Evolutionary conservation across 208 protist genomes (phyloP), one percentile per base, ranked within the genome.

Genomic region (Trypanosoma melophagium): DNA sequence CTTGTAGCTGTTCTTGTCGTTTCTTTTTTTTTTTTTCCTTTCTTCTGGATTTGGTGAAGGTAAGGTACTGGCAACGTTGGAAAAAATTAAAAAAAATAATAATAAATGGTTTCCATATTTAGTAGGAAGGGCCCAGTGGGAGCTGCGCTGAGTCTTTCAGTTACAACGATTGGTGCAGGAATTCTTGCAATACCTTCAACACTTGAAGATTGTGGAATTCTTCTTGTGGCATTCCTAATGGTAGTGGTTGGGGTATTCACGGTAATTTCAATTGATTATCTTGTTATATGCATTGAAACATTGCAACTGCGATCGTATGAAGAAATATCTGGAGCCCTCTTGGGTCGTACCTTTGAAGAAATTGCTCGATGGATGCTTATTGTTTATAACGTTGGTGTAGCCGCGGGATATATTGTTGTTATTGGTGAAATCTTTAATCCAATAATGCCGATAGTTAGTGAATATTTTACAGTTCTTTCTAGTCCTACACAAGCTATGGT

Each of bases 341-440:
- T 94, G 12, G 86, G 86, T 17, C 77, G 77, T 19, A 68, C 65
- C 3, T 89, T 79, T 69, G 86, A 90, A 56, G 77, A 90, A 61
- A 56, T 70, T 38, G 77, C 81, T 31, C 83, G 86, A 1, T 92
- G 86, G 86, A 79, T 92, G 62, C 77, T 92, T 25, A 90, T 92
- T 44, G 53, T 85, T 2, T 90, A 88, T 66, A 90, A 67, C 56
- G 54, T 85, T 52, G 86, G 86, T 38, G 86, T 86, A n/a, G 77
- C 83, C 2, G 75, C 79, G 7, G 83, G 86, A 35, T 92, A 92
- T 70, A 85, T 92, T 58, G 83, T 92, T n/a, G 83, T 90, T 21
- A 74, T 89, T 60, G 74, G 83, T 14, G 83, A 88, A 25, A 87
- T 92, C 49, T 81, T 92, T 60, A 77, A 71, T 7, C 81, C 83